Percentiles rank a stretch among this genome's conserved stretches.
Conservation (phyloP, 805 yeast genomes). For the Ogataea methylovora region DNA sequence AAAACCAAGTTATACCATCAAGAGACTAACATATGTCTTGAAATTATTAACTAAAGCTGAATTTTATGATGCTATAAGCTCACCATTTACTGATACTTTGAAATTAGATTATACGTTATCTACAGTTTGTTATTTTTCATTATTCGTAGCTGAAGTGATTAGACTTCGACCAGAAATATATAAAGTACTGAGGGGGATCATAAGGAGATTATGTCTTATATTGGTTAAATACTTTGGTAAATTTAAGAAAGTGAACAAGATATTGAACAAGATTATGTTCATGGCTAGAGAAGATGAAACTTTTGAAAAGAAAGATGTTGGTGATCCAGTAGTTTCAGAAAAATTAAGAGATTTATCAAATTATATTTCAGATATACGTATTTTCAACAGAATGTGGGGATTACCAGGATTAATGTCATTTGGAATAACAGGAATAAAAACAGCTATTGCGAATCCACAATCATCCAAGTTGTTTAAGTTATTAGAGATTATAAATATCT, state of each 20-base stretch:
- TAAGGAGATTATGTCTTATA: no score
- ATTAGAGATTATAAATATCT: constrained; percentile 16
- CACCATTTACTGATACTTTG: constrained; percentile 17
- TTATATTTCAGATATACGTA: constrained; percentile 27
- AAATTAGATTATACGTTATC: constrained; percentile 25
- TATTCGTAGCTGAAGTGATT: constrained; percentile 21
- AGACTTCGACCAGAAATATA: constrained; percentile 11
- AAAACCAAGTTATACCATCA: background rate
- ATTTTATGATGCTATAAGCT: constrained; percentile 19
- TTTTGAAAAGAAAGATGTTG: no score
- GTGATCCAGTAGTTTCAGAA: background rate
- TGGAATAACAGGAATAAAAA: constrained; percentile 11
- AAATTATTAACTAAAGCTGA: constrained; percentile 16
- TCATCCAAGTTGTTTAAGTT: constrained; percentile 12
- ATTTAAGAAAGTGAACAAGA: no score
- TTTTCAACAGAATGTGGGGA: constrained; percentile 29
- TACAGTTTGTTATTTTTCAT: constrained; percentile 23
- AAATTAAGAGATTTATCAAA: constrained; percentile 19
- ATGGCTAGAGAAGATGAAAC: no score
- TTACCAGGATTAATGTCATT: constrained; percentile 20
- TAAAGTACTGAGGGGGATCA: constrained; percentile 2
- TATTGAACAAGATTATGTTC: no score
- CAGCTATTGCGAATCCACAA: constrained; percentile 2
- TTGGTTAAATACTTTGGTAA: no score
- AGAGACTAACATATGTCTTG: constrained; percentile 10